A percentile compares a stretch with the other conserved stretches of the same genome.
These are phyloP conservation scores for Xylariaceae sp. DNA, from an alignment of 2,329 filamentous ascomycete species.

Conservation along the genomic window DNA sequence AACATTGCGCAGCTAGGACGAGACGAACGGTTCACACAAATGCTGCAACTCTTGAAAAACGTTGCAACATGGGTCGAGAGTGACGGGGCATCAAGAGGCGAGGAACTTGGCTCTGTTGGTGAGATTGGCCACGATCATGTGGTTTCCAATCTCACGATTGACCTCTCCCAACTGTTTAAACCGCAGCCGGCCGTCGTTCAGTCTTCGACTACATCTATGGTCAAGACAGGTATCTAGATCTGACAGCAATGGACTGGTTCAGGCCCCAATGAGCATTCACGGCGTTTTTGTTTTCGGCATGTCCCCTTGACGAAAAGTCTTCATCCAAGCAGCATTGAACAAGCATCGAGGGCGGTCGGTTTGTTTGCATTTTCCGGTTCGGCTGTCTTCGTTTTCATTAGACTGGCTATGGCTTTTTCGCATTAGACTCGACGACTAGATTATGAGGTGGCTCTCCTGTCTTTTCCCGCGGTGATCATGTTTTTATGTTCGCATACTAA, in stretches of 20 bases:
- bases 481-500: slow-evolving; percentile 24
- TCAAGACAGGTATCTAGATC: slow-evolving; percentile 36
- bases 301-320: slow-evolving; percentile 27
- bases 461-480: slow-evolving; percentile 25
- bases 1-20: slow-evolving; percentile 52
- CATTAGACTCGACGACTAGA: slow-evolving; percentile 35
- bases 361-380: slow-evolving; percentile 34
- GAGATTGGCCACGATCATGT: slow-evolving; percentile 67
- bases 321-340: slow-evolving; percentile 31
- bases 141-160: slow-evolving; percentile 58
- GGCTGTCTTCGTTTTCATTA: slow-evolving; percentile 28
- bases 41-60: slow-evolving; percentile 58
- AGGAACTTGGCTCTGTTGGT: slow-evolving; percentile 64
- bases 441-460: slow-evolving; percentile 20
- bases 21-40: slow-evolving; percentile 57
- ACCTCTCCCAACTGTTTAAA: slow-evolving; percentile 69
- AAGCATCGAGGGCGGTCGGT: slow-evolving; percentile 32
- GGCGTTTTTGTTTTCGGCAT: slow-evolving; percentile 27
- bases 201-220: slow-evolving; percentile 38
- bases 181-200: slow-evolving; percentile 49
- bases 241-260: slow-evolving; percentile 9
- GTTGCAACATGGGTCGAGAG: slow-evolving; percentile 58
- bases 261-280: slow-evolving; percentile 24
- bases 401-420: slow-evolving; percentile 30
- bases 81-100: slow-evolving; percentile 61